These are phyloP conservation scores for Tilletia caries DNA, from an alignment of 1,284 basidiomycete genomes.

Conservation along the genomic window DNA sequence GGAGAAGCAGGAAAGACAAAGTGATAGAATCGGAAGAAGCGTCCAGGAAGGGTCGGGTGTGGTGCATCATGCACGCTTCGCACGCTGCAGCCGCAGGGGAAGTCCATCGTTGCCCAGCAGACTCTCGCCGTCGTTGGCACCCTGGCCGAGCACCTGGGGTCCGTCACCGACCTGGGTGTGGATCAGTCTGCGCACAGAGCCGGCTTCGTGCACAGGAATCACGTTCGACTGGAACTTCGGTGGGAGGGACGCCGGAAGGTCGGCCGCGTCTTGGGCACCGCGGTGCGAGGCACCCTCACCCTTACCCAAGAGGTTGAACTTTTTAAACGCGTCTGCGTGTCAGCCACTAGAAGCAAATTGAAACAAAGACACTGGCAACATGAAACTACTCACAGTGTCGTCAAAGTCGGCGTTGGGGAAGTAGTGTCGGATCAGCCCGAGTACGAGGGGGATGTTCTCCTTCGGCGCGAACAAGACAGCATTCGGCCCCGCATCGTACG, in stretches of 20 bases:
- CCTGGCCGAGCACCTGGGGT: constrained; percentile 45
- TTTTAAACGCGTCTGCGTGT: not conserved
- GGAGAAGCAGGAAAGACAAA: not conserved
- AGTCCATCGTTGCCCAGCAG: constrained; percentile 28
- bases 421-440: constrained; percentile 48
- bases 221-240: constrained; percentile 40
- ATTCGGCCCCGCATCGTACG: constrained; percentile 97
- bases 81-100: constrained; percentile 43
- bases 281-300: constrained; percentile 45
- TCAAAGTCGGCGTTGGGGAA: constrained; percentile 53
- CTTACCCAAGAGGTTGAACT: constrained; percentile 44
- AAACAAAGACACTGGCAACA: not conserved
- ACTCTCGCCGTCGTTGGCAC: constrained; percentile 6
- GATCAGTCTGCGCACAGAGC: constrained; percentile 47
- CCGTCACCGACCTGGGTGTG: constrained; percentile 53
- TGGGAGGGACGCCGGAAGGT: constrained; percentile 36
- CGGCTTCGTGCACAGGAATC: constrained; percentile 47
- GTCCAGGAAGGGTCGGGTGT: no score
- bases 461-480: constrained; percentile 90
- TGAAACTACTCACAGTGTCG: constrained; percentile 40
- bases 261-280: constrained; percentile 30
- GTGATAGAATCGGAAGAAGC: no score
- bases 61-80: constrained; percentile 36
- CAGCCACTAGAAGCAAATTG: not conserved
- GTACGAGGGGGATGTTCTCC: constrained; percentile 38